phyloP scores from a whole-genome alignment of 2,329 filamentous ascomycete species.

The Monosporascus cannonballus region DNA sequence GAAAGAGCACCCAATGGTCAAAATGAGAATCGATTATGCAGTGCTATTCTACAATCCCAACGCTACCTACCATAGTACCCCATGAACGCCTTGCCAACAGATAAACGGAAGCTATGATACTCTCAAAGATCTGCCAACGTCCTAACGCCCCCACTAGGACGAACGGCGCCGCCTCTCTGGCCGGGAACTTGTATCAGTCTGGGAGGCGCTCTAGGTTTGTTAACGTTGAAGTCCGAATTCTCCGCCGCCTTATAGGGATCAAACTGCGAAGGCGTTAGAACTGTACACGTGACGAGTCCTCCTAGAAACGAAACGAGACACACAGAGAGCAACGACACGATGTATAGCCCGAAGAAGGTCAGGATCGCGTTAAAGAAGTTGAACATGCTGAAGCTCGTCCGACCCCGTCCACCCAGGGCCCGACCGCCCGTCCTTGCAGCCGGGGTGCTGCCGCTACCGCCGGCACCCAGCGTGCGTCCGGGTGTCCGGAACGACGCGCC shows the following conservation, averaged over 20 bases:
- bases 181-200: conserved; percentile 13
- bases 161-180: conserved; percentile 16
- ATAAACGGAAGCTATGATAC: not conserved
- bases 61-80: not conserved
- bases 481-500: conserved; percentile 46
- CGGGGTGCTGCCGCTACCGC: conserved; percentile 15
- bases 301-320: conserved; percentile 18
- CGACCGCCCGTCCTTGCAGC: conserved; percentile 13
- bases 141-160: conserved; percentile 27
- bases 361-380: conserved; percentile 43
- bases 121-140: conserved; percentile 48
- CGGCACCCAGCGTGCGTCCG: conserved; percentile 51
- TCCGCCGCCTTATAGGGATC: conserved; percentile 58
- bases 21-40: not conserved
- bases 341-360: conserved; percentile 54
- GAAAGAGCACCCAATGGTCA: too few species aligned
- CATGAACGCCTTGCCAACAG: not conserved
- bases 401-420: conserved; percentile 12
- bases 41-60: not conserved
- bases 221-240: conserved; percentile 52
- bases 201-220: conserved; percentile 30
- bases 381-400: conserved; percentile 31
- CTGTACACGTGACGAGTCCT: not conserved
- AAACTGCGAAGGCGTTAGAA: conserved; percentile 33
- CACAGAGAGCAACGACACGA: conserved; percentile 56